A percentile compares a stretch with the other conserved stretches of the same genome.
Evolutionary conservation across 2,329 filamentous ascomycete species (phyloP).

Genomic region (Alternaria incomplexa): DNA sequence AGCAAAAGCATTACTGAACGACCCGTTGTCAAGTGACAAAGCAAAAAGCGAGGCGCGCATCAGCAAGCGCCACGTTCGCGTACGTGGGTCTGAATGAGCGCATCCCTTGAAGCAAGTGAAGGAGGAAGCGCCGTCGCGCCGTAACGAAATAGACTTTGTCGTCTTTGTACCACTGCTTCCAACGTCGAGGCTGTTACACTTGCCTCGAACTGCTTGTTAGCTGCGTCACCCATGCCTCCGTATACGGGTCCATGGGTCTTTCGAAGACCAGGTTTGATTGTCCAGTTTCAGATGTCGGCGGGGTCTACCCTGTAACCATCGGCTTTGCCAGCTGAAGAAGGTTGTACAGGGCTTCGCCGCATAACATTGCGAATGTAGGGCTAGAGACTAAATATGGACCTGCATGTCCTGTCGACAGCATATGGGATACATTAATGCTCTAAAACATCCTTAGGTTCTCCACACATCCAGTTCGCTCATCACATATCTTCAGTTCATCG

Average conservation of each 20-base stretch:
- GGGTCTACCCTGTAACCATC: conserved; percentile 24
- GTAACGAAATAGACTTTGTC: conserved; percentile 5
- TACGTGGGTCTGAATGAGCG: conserved; percentile 4
- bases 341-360: conserved; percentile 30
- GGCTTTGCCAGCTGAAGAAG: conserved; percentile 18
- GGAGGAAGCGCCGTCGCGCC: conserved; percentile 1
- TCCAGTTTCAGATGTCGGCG: conserved; percentile 32
- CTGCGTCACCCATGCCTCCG: conserved; percentile 26
- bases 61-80: conserved; percentile 13
- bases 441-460: conserved; percentile 6
- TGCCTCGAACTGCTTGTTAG: conserved; percentile 21
- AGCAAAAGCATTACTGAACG: conserved; percentile 16
- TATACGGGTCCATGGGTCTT: conserved; percentile 22
- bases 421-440: conserved; percentile 19
- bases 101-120: neutral
- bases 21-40: conserved; percentile 2
- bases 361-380: conserved; percentile 31
- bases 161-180: conserved; percentile 4
- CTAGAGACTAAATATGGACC: conserved; percentile 22
- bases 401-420: conserved; percentile 6
- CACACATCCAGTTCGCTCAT: conserved; percentile 1
- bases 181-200: conserved; percentile 8
- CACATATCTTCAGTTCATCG: neutral
- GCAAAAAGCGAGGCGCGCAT: conserved; percentile 11
- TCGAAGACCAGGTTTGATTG: conserved; percentile 29